Evolutionary conservation across 2,329 filamentous ascomycete species (phyloP).

Genomic region (Ceratocystis papillata): DNA sequence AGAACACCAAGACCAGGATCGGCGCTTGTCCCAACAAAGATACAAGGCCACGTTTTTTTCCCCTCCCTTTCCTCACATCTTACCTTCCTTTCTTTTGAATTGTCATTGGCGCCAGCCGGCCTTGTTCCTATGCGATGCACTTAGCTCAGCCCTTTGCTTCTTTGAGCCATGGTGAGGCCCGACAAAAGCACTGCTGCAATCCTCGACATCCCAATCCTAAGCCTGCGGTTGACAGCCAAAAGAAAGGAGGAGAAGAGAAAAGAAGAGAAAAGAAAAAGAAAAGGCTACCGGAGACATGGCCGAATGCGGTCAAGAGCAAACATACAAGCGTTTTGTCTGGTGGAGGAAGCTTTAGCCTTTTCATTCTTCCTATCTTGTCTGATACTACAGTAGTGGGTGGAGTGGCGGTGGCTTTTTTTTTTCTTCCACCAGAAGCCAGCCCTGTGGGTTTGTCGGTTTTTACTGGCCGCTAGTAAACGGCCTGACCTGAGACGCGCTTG

Average conservation of each 20-base stretch:
- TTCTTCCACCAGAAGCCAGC: not conserved
- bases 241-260: too few species aligned
- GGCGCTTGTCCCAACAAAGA: slow-evolving; percentile 6
- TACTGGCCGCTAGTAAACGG: not conserved
- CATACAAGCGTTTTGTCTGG: not conserved
- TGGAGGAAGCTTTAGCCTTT: not conserved
- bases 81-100: not conserved
- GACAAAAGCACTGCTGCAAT: not conserved
- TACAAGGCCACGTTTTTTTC: slow-evolving; percentile 1
- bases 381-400: too few species aligned
- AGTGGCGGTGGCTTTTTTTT: too few species aligned
- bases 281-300: slow-evolving; percentile 11
- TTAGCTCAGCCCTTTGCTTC: not conserved
- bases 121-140: not conserved
- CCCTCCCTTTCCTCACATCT: not conserved
- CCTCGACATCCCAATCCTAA: not conserved
- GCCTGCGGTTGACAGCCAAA: not conserved
- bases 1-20: not conserved
- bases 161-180: not conserved
- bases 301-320: slow-evolving; percentile 2
- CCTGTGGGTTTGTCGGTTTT: not conserved
- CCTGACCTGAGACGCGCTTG: slow-evolving; percentile 12
- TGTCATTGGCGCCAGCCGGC: too few species aligned
- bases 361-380: not conserved
- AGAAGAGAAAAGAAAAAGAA: not conserved